Evolutionary conservation across 768 basidiomycete genomes (phyloP).

Genomic region (Hirschioporus abietinus): DNA sequence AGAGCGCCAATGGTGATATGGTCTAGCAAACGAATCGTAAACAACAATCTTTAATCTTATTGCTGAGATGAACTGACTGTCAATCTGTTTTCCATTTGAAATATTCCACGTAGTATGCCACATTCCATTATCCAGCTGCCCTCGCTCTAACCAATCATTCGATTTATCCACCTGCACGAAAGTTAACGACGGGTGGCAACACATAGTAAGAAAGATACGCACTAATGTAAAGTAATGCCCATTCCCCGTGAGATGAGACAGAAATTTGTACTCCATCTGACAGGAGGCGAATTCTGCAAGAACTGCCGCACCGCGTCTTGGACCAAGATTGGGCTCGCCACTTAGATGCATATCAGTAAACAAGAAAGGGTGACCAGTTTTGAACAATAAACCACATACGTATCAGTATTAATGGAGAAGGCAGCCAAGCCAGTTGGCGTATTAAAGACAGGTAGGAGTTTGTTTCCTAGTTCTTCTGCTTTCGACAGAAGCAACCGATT

Average conservation of each 20-base stretch:
- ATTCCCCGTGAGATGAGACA: constrained; percentile 44
- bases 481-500: constrained; percentile 29
- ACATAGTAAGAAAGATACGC: constrained; percentile 3
- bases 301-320: constrained; percentile 18
- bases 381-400: constrained; percentile 28
- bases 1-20: neutral
- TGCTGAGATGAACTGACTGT: constrained; percentile 33
- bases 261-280: constrained; percentile 50
- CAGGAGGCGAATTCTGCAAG: constrained; percentile 41
- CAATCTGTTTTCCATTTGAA: constrained; percentile 36
- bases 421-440: constrained; percentile 42
- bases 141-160: constrained; percentile 45
- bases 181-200: neutral
- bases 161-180: constrained; percentile 40
- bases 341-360: constrained; percentile 17
- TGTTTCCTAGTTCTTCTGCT: constrained; percentile 35
- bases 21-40: neutral
- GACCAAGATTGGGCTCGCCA: constrained; percentile 30
- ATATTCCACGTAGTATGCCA: constrained; percentile 56
- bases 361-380: constrained; percentile 4
- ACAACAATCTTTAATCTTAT: neutral
- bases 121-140: constrained; percentile 49
- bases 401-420: constrained; percentile 40
- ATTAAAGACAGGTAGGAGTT: constrained; percentile 34
- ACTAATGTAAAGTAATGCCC: constrained; percentile 28